Evolutionary conservation across 192 early-diverging fungal genomes (phyloP), one percentile per base, ranked within the genome.

Genomic region (Coemansia sp.): DNA sequence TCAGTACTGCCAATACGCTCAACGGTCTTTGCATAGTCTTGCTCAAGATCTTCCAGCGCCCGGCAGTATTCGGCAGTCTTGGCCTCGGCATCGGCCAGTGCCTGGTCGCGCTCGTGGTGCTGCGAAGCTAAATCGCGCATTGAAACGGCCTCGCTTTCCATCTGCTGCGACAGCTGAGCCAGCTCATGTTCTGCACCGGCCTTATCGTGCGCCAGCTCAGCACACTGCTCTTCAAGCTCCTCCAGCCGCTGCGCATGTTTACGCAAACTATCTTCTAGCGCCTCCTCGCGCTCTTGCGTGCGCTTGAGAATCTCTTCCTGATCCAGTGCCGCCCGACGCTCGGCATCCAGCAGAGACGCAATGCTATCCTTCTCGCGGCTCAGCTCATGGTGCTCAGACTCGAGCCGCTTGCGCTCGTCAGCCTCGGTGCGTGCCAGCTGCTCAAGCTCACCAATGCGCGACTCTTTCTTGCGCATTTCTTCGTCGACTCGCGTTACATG

Each of bases 241-340:
- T 93, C 91, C 31, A 90, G 69, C 23, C 84, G 83, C 2, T 74
- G 66, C 34, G 81, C 78, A 47, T 85, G 73, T 61, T 94, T 90
- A 10, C 74, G 66, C 14, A 93, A 69, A 8, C 82, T 75, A 28
- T 83, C 79, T 26, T 89, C 87, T n/a, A 92, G 64, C 53, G 86
- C 87, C 2, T 82, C 64, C 23, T 84, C 85, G 56, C 91, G 85
- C 53, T 89, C 84, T 57, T 93, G 93, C 3, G 93, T 90, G 48
- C 93, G 84, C 38, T 87, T 76, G 47, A 96, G 74, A 25, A 94
- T 93, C 72, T 90, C 93, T 28, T 90, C 91, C 65, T 93, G 90
- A 65, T 94, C 90, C 44, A 87, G 81, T 7, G 89, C 87, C 1
- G 90, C 82, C 52, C 86, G 87, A 51, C 88, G 83, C 71, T 94